These are phyloP conservation scores for Spathaspora boniae DNA, from an alignment of 805 yeast species.

Conservation along the genomic window DNA sequence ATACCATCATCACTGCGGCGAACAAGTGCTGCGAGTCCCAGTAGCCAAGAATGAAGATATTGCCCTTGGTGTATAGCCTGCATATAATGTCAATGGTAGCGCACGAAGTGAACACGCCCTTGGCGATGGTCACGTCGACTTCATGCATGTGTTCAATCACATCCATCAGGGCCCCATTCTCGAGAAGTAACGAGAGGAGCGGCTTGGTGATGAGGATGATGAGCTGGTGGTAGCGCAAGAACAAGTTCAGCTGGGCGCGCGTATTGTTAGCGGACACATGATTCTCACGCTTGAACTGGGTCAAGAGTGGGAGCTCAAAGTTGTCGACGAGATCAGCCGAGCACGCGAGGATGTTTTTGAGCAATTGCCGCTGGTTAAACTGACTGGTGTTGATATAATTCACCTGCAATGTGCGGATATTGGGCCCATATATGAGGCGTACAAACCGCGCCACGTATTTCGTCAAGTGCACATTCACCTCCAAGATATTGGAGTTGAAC, in stretches of 20 bases:
- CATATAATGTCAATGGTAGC: constrained; percentile 27
- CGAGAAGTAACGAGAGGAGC: constrained; percentile 28
- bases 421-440: constrained; percentile 37
- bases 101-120: constrained; percentile 26
- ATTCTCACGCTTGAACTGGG: constrained; percentile 8
- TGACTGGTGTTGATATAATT: constrained; percentile 40
- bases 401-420: constrained; percentile 35
- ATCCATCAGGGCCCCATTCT: constrained; percentile 16
- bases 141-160: constrained; percentile 20
- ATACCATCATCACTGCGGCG: constrained; percentile 26
- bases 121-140: constrained; percentile 25
- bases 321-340: constrained; percentile 25
- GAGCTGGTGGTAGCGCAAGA: constrained; percentile 34
- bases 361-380: constrained; percentile 33
- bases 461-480: constrained; percentile 36
- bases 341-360: constrained; percentile 27
- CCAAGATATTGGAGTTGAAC: constrained; percentile 28
- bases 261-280: constrained; percentile 1
- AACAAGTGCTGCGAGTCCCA: constrained; percentile 41
- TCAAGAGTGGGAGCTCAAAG: constrained; percentile 29
- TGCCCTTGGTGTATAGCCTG: constrained; percentile 24
- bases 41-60: constrained; percentile 32
- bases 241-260: constrained; percentile 31
- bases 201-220: constrained; percentile 32
- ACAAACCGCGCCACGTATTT: constrained; percentile 35